phyloP scores from a whole-genome alignment of 805 yeast species.

The Wickerhamomyces sydowiorum region DNA sequence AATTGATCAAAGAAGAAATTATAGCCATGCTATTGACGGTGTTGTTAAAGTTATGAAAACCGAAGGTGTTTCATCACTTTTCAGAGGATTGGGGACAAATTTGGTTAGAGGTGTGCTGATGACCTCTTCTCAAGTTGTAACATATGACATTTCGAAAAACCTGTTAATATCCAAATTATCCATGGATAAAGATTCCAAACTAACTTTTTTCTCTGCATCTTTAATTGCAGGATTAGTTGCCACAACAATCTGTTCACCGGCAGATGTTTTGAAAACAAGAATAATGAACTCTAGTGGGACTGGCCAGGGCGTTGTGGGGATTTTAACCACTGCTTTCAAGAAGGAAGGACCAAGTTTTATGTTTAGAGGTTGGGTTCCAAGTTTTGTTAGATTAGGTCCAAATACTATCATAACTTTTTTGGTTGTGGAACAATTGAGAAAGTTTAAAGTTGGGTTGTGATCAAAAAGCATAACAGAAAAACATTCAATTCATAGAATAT shows the following conservation, averaged over 20 bases:
- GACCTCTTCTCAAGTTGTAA: constrained; percentile 90
- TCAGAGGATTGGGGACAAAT: constrained; percentile 75
- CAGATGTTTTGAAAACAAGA: constrained; percentile 84
- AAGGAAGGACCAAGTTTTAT: constrained; percentile 72
- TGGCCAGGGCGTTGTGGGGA: constrained; percentile 42
- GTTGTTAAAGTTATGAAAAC: constrained; percentile 48
- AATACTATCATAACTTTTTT: constrained; percentile 66
- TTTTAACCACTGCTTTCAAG: constrained; percentile 50
- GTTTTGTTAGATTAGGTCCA: constrained; percentile 82
- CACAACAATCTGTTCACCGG: constrained; percentile 89
- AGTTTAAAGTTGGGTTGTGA: constrained; percentile 43
- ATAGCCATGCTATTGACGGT: constrained; percentile 76
- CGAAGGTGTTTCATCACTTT: constrained; percentile 55
- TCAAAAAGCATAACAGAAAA: too few relatives aligned
- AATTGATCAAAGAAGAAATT: constrained; percentile 58
- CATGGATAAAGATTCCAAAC: constrained; percentile 52
- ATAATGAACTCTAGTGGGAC: constrained; percentile 59
- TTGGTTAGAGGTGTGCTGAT: constrained; percentile 74
- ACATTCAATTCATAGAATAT: too few relatives aligned
- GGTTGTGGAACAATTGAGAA: constrained; percentile 62
- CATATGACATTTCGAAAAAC: constrained; percentile 71
- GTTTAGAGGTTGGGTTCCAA: constrained; percentile 90
- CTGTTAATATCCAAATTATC: constrained; percentile 43
- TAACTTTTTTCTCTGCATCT: constrained; percentile 77
- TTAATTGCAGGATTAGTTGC: constrained; percentile 82